Conservation (phyloP, 2,329 filamentous ascomycete species). For the Penicillium decumbens region DNA sequence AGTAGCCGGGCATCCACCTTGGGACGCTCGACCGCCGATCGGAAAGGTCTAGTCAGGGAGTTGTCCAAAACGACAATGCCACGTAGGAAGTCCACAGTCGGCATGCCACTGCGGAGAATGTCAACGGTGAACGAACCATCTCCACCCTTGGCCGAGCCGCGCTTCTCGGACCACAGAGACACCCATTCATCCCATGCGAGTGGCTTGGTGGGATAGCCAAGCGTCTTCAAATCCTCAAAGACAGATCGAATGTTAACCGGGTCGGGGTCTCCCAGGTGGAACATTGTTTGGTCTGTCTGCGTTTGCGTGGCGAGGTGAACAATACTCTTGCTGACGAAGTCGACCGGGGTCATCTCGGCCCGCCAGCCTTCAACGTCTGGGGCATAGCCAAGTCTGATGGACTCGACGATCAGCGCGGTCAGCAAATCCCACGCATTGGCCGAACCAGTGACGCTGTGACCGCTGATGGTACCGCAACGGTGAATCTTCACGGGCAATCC, state of each 20-base stretch:
- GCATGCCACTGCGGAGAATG: conserved; percentile 76
- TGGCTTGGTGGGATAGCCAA: conserved; percentile 66
- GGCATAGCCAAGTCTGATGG: conserved; percentile 64
- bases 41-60: conserved; percentile 59
- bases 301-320: conserved; percentile 63
- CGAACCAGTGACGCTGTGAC: conserved; percentile 68
- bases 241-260: conserved; percentile 63
- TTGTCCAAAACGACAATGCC: conserved; percentile 71
- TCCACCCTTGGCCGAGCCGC: conserved; percentile 59
- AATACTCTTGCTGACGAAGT: conserved; percentile 73
- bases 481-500: conserved; percentile 68
- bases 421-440: conserved; percentile 75
- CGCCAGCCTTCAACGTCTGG: conserved; percentile 71
- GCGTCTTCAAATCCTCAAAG: conserved; percentile 59
- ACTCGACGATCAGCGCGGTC: conserved; percentile 71
- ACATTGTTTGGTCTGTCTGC: conserved; percentile 59
- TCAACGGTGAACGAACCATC: conserved; percentile 72
- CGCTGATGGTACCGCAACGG: conserved; percentile 71
- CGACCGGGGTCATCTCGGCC: conserved; percentile 78
- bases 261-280: conserved; percentile 69
- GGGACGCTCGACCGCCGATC: conserved; percentile 57
- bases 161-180: conserved; percentile 65
- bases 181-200: conserved; percentile 72
- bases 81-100: conserved; percentile 64
- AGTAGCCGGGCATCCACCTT: conserved; percentile 67